Percentiles rank a stretch among this genome's conserved stretches.
Evolutionary conservation across 176 grass and related monocot species (phyloP).

Genomic region (Phragmites australis): DNA sequence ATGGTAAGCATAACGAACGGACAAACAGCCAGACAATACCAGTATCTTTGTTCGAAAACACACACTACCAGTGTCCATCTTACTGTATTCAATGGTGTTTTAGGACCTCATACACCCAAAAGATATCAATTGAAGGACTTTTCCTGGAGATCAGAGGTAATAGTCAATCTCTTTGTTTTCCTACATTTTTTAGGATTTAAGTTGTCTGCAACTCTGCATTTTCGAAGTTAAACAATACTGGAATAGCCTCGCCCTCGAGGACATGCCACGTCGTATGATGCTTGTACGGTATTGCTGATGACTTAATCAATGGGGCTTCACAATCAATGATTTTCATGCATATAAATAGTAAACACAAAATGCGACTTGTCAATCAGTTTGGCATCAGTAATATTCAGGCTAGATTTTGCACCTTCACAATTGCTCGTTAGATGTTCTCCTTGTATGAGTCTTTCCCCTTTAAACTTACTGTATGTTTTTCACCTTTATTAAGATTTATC

Average conservation of each 20-base stretch:
- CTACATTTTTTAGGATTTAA: not conserved
- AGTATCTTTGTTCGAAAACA: not conserved
- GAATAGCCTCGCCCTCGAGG: not conserved
- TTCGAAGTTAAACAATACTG: not conserved
- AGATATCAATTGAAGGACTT: slow-evolving; percentile 34
- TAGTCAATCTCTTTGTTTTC: not conserved
- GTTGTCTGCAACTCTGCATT: not conserved
- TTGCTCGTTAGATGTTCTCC: not conserved
- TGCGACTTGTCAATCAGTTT: not conserved
- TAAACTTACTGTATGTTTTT: not conserved
- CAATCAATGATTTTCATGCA: not conserved
- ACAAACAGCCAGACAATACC: not conserved
- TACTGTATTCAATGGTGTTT: slow-evolving; percentile 13
- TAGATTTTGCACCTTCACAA: not conserved
- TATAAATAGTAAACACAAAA: not conserved
- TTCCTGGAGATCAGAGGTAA: slow-evolving; percentile 29
- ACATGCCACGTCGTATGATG: not conserved
- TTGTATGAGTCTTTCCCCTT: not conserved
- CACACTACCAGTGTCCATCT: not conserved
- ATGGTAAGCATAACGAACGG: not conserved
- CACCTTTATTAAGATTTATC: not conserved
- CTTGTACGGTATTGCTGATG: not conserved
- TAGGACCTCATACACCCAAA: slow-evolving; percentile 21
- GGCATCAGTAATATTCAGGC: slow-evolving; percentile 4
- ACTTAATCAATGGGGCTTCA: not conserved